phyloP scores from a whole-genome alignment of 495 filamentous ascomycete species.

The Viridothelium virens region DNA sequence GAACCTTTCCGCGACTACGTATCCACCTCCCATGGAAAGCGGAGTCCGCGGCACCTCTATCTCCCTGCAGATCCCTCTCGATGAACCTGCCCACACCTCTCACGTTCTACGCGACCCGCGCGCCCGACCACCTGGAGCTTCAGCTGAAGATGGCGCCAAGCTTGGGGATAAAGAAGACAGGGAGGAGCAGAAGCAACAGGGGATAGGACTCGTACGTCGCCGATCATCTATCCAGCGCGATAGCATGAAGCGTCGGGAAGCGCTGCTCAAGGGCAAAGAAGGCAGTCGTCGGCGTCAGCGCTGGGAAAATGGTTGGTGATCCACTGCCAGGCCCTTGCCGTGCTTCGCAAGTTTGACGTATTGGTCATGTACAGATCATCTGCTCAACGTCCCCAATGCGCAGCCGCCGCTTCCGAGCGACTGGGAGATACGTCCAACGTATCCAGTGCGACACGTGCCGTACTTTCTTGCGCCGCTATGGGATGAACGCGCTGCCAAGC shows the following conservation, averaged over 20 bases:
- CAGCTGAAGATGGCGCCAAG: not conserved
- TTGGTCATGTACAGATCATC: slow-evolving; percentile 52
- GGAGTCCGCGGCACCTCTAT: slow-evolving; percentile 27
- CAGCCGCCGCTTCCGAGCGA: slow-evolving; percentile 73
- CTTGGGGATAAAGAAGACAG: not conserved
- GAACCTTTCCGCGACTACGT: slow-evolving; percentile 20
- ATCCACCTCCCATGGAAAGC: not conserved
- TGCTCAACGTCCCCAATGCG: slow-evolving; percentile 78
- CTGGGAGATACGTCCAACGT: slow-evolving; percentile 70
- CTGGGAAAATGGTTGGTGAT: slow-evolving; percentile 83
- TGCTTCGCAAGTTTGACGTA: not conserved
- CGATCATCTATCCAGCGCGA: slow-evolving; percentile 45
- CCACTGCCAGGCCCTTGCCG: not conserved
- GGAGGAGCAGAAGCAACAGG: not conserved
- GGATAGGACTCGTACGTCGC: slow-evolving; percentile 21
- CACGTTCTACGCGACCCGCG: slow-evolving; percentile 11
- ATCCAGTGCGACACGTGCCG: slow-evolving; percentile 67
- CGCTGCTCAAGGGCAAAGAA: slow-evolving; percentile 81
- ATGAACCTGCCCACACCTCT: slow-evolving; percentile 22
- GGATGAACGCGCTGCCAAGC: slow-evolving; percentile 59
- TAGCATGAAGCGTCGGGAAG: slow-evolving; percentile 62
- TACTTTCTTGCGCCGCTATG: slow-evolving; percentile 85
- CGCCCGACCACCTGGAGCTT: slow-evolving; percentile 11
- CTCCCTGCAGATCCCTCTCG: slow-evolving; percentile 38
- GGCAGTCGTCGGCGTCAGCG: slow-evolving; percentile 79